phyloP scores from a whole-genome alignment of 2,329 filamentous ascomycete species.

The Emericellopsis cladophorae region DNA sequence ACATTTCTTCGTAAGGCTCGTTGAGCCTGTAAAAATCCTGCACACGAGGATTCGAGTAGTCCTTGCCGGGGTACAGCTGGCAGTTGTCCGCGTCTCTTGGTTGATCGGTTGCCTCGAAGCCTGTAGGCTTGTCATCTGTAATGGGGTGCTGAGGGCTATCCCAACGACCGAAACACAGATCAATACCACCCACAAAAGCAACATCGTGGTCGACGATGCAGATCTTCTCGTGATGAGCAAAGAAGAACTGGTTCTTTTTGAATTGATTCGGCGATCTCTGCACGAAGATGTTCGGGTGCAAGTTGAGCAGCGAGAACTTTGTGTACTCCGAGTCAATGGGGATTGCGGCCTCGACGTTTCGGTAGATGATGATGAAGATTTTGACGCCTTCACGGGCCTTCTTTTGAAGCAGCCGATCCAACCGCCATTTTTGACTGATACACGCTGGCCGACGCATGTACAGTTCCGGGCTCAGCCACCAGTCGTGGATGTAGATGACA shows the following conservation, averaged over 20 bases:
- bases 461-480: constrained; percentile 94
- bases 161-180: constrained; percentile 95
- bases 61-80: constrained; percentile 93
- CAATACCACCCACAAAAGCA: constrained; percentile 89
- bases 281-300: constrained; percentile 93
- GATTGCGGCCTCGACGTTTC: constrained; percentile 93
- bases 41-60: constrained; percentile 93
- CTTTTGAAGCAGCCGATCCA: constrained; percentile 83
- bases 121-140: constrained; percentile 86
- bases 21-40: constrained; percentile 90
- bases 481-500: constrained; percentile 98
- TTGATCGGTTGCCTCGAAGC: constrained; percentile 64
- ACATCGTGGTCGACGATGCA: constrained; percentile 92
- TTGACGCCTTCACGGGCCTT: constrained; percentile 95
- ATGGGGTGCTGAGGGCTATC: constrained; percentile 88
- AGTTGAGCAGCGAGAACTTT: constrained; percentile 87
- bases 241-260: constrained; percentile 98
- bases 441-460: constrained; percentile 89
- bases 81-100: constrained; percentile 89
- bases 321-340: constrained; percentile 98
- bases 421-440: constrained; percentile 95
- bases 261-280: constrained; percentile 95
- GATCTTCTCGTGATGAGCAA: constrained; percentile 97
- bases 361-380: constrained; percentile 93
- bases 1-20: constrained; percentile 98